A percentile compares a stretch with the other conserved stretches of the same genome.
Evolutionary conservation across 176 grass and related monocot species (phyloP).

Genomic region (Tuctoria greenei): DNA sequence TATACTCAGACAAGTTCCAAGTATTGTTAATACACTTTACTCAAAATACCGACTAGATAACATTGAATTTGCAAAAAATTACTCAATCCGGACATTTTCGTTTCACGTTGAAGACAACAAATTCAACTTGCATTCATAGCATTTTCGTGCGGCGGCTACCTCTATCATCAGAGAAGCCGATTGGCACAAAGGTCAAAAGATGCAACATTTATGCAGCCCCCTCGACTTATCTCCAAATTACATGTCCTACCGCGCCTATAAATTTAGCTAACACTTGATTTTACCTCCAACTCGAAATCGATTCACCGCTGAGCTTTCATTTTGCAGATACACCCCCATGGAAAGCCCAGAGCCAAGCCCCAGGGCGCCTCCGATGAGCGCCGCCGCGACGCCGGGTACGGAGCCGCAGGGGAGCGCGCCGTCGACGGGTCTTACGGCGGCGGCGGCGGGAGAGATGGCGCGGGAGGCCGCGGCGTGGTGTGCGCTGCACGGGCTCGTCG

Average conservation of each 20-base stretch:
- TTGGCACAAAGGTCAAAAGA: background rate
- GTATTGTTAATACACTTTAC: too few species aligned
- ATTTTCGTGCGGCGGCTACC: background rate
- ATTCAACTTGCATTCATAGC: too few species aligned
- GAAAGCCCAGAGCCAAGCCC: background rate
- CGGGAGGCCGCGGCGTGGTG: slow-evolving; percentile 55
- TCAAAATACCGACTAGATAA: too few species aligned
- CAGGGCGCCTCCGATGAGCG: slow-evolving; percentile 15
- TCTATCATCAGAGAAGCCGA: too few species aligned
- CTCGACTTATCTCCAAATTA: background rate
- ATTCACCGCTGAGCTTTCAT: background rate
- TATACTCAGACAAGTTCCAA: too few species aligned
- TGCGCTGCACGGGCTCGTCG: slow-evolving; percentile 66
- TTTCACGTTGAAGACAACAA: too few species aligned
- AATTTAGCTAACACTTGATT: background rate
- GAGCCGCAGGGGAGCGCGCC: background rate
- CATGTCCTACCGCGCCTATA: background rate
- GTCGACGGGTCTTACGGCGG: background rate
- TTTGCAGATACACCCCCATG: slow-evolving; percentile 11
- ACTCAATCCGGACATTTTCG: too few species aligned
- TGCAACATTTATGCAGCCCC: background rate
- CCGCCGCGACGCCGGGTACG: background rate
- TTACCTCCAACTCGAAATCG: background rate
- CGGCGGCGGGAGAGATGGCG: slow-evolving; percentile 45
- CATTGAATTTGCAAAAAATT: too few species aligned